phyloP scores from a whole-genome alignment of 257 asterid species.

The Anisodus acutangulus region DNA sequence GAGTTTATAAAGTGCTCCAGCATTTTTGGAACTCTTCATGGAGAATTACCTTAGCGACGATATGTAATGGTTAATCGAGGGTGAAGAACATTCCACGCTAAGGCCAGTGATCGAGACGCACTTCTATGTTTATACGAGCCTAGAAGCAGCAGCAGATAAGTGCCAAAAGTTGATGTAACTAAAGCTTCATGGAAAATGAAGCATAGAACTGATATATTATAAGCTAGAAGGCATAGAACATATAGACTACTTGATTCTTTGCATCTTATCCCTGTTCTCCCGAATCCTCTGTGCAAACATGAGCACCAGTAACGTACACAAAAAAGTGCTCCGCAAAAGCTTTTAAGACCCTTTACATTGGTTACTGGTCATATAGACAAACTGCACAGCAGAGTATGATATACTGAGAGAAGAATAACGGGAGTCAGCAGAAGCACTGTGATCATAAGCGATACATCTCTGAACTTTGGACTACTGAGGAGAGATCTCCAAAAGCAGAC shows the following conservation, averaged over 20 bases:
- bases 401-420: not conserved
- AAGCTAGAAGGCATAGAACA: not conserved
- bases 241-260: not conserved
- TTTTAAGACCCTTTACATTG: conserved; percentile 14
- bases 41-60: too few species aligned
- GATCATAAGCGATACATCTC: too few species aligned
- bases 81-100: too few species aligned
- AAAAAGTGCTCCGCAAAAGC: conserved; percentile 9
- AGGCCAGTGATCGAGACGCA: too few species aligned
- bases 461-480: conserved; percentile 32
- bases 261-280: not conserved
- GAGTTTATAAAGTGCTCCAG: too few species aligned
- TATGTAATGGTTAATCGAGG: too few species aligned
- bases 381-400: not conserved
- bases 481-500: conserved; percentile 72
- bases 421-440: too few species aligned
- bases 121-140: conserved; percentile 37
- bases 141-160: conserved; percentile 51
- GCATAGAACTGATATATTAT: not conserved
- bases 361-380: not conserved
- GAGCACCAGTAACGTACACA: not conserved
- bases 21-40: too few species aligned
- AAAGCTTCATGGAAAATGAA: not conserved
- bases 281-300: not conserved
- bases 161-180: not conserved